These are phyloP conservation scores for Monilinia polystroma DNA, from an alignment of 2,329 filamentous ascomycete species.

Conservation along the genomic window DNA sequence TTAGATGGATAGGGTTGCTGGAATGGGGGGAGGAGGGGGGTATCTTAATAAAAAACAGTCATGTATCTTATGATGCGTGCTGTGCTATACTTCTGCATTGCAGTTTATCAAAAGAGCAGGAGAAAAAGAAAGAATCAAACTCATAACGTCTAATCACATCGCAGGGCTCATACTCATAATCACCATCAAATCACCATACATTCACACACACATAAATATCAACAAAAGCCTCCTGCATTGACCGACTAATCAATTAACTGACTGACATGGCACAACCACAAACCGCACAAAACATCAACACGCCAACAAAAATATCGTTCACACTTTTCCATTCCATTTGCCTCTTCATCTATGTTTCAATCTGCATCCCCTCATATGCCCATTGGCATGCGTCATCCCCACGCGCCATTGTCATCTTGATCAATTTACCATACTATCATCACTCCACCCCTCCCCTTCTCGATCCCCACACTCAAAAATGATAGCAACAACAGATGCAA, in stretches of 20 bases:
- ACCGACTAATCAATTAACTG: slow-evolving; percentile 22
- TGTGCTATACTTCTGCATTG: no score
- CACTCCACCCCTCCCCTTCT: background rate
- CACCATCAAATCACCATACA: background rate
- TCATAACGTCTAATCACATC: no score
- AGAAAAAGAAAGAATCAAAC: no score
- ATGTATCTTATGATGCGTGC: no score
- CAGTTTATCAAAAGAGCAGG: no score
- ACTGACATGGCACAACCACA: slow-evolving; percentile 9
- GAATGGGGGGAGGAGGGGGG: no score
- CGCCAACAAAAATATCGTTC: background rate
- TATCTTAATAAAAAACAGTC: no score
- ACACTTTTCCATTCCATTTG: background rate
- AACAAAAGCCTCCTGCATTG: slow-evolving; percentile 25
- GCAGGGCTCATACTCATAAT: background rate
- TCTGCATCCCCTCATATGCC: background rate
- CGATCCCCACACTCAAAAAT: slow-evolving; percentile 12
- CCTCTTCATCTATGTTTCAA: background rate
- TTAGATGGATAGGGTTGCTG: no score
- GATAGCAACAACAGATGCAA: background rate
- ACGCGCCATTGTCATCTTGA: background rate
- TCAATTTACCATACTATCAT: slow-evolving; percentile 2
- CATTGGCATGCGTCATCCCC: slow-evolving; percentile 3
- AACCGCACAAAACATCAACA: background rate
- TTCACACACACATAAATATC: background rate